phyloP scores from a whole-genome alignment of 306 rosid species.

The Benincasa hispida region DNA sequence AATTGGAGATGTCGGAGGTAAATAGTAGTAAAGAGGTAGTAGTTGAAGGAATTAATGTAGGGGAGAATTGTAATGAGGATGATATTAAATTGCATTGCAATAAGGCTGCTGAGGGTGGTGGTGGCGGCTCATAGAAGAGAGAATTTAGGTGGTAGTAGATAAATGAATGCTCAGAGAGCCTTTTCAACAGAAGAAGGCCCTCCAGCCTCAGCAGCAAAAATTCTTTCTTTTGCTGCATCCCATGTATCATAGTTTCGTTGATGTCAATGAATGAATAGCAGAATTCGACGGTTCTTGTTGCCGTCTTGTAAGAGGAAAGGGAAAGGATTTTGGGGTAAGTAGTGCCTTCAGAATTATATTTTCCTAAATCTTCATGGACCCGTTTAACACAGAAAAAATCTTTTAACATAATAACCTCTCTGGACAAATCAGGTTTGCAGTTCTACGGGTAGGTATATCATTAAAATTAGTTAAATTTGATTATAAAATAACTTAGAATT shows the following conservation, averaged over 20 bases:
- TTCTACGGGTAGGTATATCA: too few species aligned
- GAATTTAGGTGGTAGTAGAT: conserved; percentile 2
- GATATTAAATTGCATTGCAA: not conserved
- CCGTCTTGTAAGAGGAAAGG: conserved; percentile 8
- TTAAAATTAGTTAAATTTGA: too few species aligned
- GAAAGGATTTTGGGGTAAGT: too few species aligned
- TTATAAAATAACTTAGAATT: too few species aligned
- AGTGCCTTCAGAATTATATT: too few species aligned
- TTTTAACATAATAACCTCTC: too few species aligned
- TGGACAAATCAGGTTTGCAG: too few species aligned
- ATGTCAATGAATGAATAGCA: conserved; percentile 1
- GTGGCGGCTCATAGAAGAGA: not conserved
- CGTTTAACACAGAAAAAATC: too few species aligned
- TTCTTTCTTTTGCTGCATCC: not conserved
- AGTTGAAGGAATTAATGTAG: not conserved
- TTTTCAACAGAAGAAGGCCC: not conserved
- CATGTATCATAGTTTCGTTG: conserved; percentile 9
- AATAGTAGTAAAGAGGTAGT: not conserved
- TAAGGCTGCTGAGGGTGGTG: not conserved
- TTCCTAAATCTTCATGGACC: too few species aligned
- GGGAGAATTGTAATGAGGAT: not conserved
- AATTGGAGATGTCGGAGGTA: not conserved
- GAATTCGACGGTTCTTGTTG: conserved; percentile 1
- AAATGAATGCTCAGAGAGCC: not conserved
- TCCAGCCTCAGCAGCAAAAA: not conserved